A percentile compares a stretch with the other conserved stretches of the same genome.
phyloP scores from a whole-genome alignment of 176 grass and related monocot species.

The Zea mays region Zm-B73-REFERENCE-NAM-5.0 NC_050098.1:224008001-224008500 shows the following conservation, averaged over 20 bases:
- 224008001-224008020: too few relatives aligned
- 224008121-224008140: too few relatives aligned
- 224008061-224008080: too few relatives aligned
- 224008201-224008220: background rate
- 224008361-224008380: background rate
- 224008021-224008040: too few relatives aligned
- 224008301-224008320: conserved; percentile 4
- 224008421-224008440: background rate
- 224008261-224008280: background rate
- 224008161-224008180: background rate
- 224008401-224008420: background rate
- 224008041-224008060: too few relatives aligned
- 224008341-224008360: background rate
- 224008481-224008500: background rate
- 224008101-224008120: too few relatives aligned
- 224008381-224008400: background rate
- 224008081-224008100: too few relatives aligned
- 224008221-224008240: background rate
- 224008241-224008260: background rate
- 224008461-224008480: background rate
- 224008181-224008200: background rate
- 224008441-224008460: background rate
- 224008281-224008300: background rate
- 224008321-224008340: background rate
- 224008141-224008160: background rate